Base-by-base conservation (phyloP, 306 rosid species). In the Lathyrus oleraceus region DNA sequence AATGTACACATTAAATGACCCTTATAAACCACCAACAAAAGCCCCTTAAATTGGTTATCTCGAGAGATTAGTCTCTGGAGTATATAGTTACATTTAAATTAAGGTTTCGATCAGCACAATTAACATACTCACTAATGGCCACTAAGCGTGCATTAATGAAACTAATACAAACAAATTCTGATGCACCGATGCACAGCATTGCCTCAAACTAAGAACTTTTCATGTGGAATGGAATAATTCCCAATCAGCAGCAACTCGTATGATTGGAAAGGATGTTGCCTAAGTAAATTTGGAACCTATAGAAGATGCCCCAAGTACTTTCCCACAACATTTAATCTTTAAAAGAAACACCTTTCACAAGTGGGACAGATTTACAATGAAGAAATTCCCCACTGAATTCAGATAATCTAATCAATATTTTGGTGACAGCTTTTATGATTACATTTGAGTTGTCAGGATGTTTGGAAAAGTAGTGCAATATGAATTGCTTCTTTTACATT, bases 221-320 rank as follows among this genome's bases (percentile, higher is more conserved):
- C 81, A 60, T 38, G 71, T 58, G 82, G 95, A 88, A 91, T 48
- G 82, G 96, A 91, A 91, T 88, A 81, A 88, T 84, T 90, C 86
- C 78, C 77, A 43, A 83, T 75, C 86, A 81, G 81, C 83, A 72
- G 88, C 87, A 87, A 85, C 87, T 84, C 81, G 79, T 83, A 85
- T 86, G 80, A 85, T 77, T 79, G 87, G 85, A 76, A 80, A 79
- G 82, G 82, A 85, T 84, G 76, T 75, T 81, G 74, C 63, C 81
- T 48, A 30, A 43, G 85, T 78, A 81, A 81, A 65, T 87, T 81
- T 65, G 78, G 86, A 83, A 87, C 88, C 84, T 71, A 80, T 48
- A 82, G 78, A 80, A 71, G 85, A 81, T 81, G 89, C 90, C 73
- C 72, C 79, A 68, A 72, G 71, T 68, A 84, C 83, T 80, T 85